These are phyloP conservation scores for Epichloe amarillans DNA, from an alignment of 2,329 filamentous ascomycete species.

Conservation along the genomic window DNA sequence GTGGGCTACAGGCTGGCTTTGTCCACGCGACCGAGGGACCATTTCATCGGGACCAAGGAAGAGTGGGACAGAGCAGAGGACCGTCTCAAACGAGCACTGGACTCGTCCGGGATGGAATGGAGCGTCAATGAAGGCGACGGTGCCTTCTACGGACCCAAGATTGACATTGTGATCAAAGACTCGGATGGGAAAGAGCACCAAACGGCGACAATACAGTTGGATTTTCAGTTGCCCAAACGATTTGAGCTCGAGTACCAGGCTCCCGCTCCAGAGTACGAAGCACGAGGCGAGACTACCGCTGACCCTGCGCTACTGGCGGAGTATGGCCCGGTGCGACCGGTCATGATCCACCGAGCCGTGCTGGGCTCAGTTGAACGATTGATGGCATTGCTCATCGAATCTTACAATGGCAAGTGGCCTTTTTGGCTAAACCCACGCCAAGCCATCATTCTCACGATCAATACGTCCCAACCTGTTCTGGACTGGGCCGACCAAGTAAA, in stretches of 20 bases:
- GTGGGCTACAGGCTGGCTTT: constrained; percentile 58
- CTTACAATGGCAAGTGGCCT: constrained; percentile 67
- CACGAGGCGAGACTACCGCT: constrained; percentile 34
- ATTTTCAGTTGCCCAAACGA: constrained; percentile 76
- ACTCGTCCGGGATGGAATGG: constrained; percentile 62
- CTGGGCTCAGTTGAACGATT: constrained; percentile 75
- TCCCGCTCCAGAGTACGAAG: constrained; percentile 50
- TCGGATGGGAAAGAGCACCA: constrained; percentile 78
- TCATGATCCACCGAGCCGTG: constrained; percentile 75
- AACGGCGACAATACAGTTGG: constrained; percentile 77
- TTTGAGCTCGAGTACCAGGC: constrained; percentile 66
- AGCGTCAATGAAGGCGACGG: constrained; percentile 68
- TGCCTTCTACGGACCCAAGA: constrained; percentile 86
- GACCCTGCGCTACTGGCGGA: constrained; percentile 33
- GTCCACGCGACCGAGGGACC: constrained; percentile 63
- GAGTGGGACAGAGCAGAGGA: constrained; percentile 41
- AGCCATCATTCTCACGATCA: constrained; percentile 60
- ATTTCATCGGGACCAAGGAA: constrained; percentile 61
- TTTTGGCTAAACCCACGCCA: constrained; percentile 77
- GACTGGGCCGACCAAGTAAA: constrained; percentile 33
- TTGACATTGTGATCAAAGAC: constrained; percentile 72
- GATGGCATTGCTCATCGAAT: constrained; percentile 74
- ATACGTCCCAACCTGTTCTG: constrained; percentile 42
- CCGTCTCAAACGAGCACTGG: constrained; percentile 27
- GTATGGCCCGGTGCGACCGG: constrained; percentile 52